Conservation (phyloP, 306 rosid species). For the Gynostemma pentaphyllum region DNA sequence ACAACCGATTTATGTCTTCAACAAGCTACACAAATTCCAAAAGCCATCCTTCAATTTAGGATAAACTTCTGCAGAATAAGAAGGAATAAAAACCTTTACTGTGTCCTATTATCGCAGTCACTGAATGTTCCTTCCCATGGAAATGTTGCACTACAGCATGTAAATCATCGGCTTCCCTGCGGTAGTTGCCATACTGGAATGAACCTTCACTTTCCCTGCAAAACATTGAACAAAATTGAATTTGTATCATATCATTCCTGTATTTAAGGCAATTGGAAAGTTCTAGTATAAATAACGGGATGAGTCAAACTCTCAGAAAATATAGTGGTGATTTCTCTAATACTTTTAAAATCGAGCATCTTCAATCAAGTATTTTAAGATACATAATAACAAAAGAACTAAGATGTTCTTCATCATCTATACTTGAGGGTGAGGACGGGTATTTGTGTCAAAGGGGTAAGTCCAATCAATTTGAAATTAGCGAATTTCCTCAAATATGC, state of each 20-base stretch:
- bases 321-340: not conserved
- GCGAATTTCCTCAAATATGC: not conserved
- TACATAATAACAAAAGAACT: not conserved
- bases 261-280: not conserved
- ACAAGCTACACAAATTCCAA: not conserved
- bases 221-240: conserved; percentile 8
- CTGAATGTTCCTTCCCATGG: conserved; percentile 27
- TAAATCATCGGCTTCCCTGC: conserved; percentile 73
- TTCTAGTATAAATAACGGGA: not conserved
- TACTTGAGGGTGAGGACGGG: not conserved
- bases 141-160: conserved; percentile 57
- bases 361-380: not conserved
- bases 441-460: not conserved
- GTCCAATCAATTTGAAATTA: not conserved
- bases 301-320: not conserved
- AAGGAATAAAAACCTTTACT: conserved; percentile 56
- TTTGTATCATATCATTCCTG: not conserved
- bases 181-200: conserved; percentile 73
- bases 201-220: conserved; percentile 84
- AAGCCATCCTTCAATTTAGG: not conserved
- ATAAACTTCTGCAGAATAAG: not conserved
- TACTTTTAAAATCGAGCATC: not conserved
- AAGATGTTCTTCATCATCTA: not conserved
- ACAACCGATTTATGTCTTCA: not conserved
- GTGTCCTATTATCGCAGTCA: conserved; percentile 70